These are phyloP conservation scores for Fusarium coffeatum DNA, from an alignment of 2,329 filamentous ascomycete species.

Conservation along the genomic window DNA sequence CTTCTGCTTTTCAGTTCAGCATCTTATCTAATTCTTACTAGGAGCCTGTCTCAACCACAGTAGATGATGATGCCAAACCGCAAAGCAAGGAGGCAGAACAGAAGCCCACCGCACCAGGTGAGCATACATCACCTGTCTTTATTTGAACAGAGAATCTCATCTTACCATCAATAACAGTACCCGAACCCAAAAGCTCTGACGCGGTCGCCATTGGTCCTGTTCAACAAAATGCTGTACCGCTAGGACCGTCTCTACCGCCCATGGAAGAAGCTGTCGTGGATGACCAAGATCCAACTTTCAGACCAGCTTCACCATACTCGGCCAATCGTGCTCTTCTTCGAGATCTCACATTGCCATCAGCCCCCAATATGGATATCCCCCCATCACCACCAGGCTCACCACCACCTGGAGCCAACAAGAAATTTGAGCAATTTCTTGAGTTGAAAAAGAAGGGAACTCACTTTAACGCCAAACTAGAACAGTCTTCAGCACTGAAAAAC, in stretches of 20 bases:
- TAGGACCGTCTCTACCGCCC: slow-evolving; percentile 56
- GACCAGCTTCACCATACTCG: slow-evolving; percentile 73
- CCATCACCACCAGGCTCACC: slow-evolving; percentile 75
- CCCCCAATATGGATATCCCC: slow-evolving; percentile 80
- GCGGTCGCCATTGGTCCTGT: slow-evolving; percentile 46
- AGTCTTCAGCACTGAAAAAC: slow-evolving; percentile 75
- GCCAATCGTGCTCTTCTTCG: slow-evolving; percentile 72
- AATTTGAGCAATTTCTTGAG: slow-evolving; percentile 78
- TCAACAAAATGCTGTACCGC: slow-evolving; percentile 48
- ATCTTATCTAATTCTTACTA: slow-evolving; percentile 19
- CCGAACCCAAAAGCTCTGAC: slow-evolving; percentile 16
- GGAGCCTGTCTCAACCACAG: slow-evolving; percentile 9
- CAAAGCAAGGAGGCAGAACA: slow-evolving; percentile 7
- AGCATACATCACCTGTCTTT: neutral
- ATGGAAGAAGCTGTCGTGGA: slow-evolving; percentile 40
- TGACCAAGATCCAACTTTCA: slow-evolving; percentile 40
- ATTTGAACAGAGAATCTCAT: neutral
- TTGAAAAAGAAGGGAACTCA: slow-evolving; percentile 82
- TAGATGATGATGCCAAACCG: neutral
- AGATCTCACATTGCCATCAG: slow-evolving; percentile 77
- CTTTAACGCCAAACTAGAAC: slow-evolving; percentile 80
- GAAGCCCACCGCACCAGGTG: slow-evolving; percentile 15
- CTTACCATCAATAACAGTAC: slow-evolving; percentile 13
- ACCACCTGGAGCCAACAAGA: slow-evolving; percentile 65
- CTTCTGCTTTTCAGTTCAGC: neutral